Base-by-base conservation (phyloP, 1,284 basidiomycete species). In the Rhodotorula mucilaginosa region DNA sequence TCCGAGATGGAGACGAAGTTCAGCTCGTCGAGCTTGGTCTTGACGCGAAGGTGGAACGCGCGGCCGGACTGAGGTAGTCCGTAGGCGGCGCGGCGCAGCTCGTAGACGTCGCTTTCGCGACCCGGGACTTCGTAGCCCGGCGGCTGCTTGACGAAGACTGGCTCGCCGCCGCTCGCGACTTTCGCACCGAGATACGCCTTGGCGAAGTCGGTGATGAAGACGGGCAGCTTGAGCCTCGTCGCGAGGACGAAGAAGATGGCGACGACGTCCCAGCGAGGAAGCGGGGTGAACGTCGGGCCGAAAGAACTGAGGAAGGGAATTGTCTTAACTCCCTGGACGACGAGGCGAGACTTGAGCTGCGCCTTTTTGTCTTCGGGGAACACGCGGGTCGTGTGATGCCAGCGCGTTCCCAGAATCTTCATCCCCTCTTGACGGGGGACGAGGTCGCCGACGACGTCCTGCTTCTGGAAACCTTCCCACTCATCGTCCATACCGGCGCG, bases 171-270 rank as follows among this genome's bases (percentile, higher is more conserved):
- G 5, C 4, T 26, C 13, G 62, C 39, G n/a, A 31, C 44, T 13
- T 44, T 10, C 26, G 61, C 61, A 7, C 29, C 21, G 19, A 63
- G 49, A 39, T 64, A 64, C 8, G 31, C 62, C 39, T 58, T 58
- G n/a, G n/a, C 46, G n/a, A 56, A 19, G 62, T 64, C 62, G 52
- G 62, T 64, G 39, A 44, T 12, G 62, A 26, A 29, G 62, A 48
- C 56, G 34, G 31, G 34, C 5, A 54, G 23, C 4, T 23, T 10
- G 39, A 19, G 18, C 13, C 18, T 13, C 31, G 39, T 39, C 23
- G 26, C 52, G 44, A 64, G n/a, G 8, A 47, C 52, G 44, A 64
- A 39, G 62, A 57, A 64, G 54, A 64, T 8, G 13, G 54, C 46
- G 46, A 58, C 29, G 34, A 58, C 44, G 2, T 10, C 26, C 63